Evolutionary conservation across 495 filamentous ascomycete genomes (phyloP).

Genomic region (Usnea hakonensis): DNA sequence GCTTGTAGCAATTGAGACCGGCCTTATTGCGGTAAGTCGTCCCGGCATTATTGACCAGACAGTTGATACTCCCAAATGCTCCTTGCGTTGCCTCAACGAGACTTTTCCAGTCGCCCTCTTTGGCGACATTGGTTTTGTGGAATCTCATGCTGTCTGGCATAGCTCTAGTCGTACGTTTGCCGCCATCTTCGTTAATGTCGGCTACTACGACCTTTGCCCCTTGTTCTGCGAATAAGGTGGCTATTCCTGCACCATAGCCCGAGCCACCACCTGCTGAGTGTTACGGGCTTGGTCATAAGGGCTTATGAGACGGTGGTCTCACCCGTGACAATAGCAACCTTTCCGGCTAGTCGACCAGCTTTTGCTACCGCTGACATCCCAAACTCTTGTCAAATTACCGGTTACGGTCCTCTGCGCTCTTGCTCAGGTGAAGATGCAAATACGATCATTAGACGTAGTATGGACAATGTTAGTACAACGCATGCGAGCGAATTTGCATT

Average conservation of each 20-base stretch:
- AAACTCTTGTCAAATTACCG: neutral
- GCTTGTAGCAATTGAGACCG: neutral
- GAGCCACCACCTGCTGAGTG: constrained; percentile 41
- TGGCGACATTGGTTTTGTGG: constrained; percentile 45
- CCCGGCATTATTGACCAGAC: constrained; percentile 64
- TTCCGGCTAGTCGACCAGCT: constrained; percentile 33
- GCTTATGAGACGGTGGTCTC: neutral
- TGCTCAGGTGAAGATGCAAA: neutral
- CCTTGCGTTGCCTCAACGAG: constrained; percentile 40
- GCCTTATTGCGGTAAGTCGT: constrained; percentile 62
- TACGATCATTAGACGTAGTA: neutral
- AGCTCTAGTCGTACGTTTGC: constrained; percentile 37
- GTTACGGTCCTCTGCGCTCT: constrained; percentile 6
- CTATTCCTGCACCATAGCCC: constrained; percentile 54
- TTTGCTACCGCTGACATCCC: constrained; percentile 8
- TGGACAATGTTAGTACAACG: neutral
- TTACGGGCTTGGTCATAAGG: neutral
- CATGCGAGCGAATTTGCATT: neutral
- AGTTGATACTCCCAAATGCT: constrained; percentile 46
- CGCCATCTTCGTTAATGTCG: constrained; percentile 51
- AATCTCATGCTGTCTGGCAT: constrained; percentile 39
- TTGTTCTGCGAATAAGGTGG: constrained; percentile 47
- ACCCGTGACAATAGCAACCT: constrained; percentile 41
- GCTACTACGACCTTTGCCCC: constrained; percentile 51
- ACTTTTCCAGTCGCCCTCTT: constrained; percentile 40